Conservation (phyloP, 352 stramenopile genomes). For the Peronospora farinosa region DNA sequence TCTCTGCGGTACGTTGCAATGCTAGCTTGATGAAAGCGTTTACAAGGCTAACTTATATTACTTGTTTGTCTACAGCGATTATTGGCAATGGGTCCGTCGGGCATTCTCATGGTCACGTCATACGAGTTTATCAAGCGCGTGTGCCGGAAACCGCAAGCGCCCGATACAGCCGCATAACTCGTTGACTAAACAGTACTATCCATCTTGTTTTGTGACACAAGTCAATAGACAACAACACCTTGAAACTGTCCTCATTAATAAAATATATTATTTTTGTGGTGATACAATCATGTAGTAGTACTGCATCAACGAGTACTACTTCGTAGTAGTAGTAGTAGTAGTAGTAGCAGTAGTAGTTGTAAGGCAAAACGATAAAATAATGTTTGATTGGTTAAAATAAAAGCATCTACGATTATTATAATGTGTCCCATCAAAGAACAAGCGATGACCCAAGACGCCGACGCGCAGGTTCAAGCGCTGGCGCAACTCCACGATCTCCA, state of each 20-base stretch:
- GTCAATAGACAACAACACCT: slow-evolving; percentile 4
- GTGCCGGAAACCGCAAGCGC: slow-evolving; percentile 47
- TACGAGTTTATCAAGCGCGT: slow-evolving; percentile 89
- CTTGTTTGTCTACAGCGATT: slow-evolving; percentile 41
- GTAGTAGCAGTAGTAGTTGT: too few species aligned
- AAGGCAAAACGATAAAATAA: too few species aligned
- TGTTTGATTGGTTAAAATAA: too few species aligned
- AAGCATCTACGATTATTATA: too few species aligned
- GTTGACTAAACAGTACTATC: slow-evolving; percentile 11
- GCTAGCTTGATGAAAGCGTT: not conserved
- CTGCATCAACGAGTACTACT: too few species aligned
- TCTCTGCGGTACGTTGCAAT: slow-evolving; percentile 54
- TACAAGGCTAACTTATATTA: slow-evolving; percentile 1
- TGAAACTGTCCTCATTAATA: too few species aligned
- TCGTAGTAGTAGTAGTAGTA: too few species aligned
- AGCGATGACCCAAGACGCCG: slow-evolving; percentile 2
- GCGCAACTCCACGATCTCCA: slow-evolving; percentile 46
- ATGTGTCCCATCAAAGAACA: too few species aligned
- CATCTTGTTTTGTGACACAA: slow-evolving; percentile 11
- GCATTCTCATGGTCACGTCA: slow-evolving; percentile 79
- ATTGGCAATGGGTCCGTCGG: slow-evolving; percentile 75
- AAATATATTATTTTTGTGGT: too few species aligned
- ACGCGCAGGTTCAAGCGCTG: slow-evolving; percentile 14
- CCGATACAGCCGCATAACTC: slow-evolving; percentile 20
- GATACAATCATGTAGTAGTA: too few species aligned